Percentiles rank a stretch among this genome's conserved stretches.
phyloP scores from a whole-genome alignment of 2,329 filamentous ascomycete genomes.

The Eutypa lata region DNA sequence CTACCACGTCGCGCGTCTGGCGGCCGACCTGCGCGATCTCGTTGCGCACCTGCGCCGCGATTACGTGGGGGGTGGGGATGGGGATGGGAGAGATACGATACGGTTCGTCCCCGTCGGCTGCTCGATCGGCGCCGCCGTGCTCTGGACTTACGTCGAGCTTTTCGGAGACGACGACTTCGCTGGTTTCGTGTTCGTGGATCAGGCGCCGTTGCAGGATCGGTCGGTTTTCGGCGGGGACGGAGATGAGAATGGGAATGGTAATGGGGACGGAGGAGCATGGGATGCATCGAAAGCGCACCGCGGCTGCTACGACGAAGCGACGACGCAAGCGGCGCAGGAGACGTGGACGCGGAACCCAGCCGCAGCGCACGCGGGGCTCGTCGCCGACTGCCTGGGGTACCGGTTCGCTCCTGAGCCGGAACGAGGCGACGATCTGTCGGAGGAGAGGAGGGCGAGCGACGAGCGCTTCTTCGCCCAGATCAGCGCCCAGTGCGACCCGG shows the following conservation, averaged over 20 bases:
- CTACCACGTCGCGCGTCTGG: constrained; percentile 38
- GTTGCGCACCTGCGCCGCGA: constrained; percentile 22
- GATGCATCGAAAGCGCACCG: constrained; percentile 28
- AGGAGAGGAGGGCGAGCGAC: constrained; percentile 22
- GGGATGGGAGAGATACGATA: not conserved
- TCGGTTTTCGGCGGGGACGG: constrained; percentile 18
- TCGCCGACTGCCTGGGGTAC: constrained; percentile 35
- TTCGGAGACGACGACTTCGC: constrained; percentile 30
- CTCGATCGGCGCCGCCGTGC: constrained; percentile 37
- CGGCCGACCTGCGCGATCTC: constrained; percentile 32
- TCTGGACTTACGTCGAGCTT: constrained; percentile 39
- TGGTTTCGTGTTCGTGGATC: constrained; percentile 37
- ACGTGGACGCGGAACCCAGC: constrained; percentile 44
- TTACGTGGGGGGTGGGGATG: not conserved
- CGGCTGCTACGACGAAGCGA: constrained; percentile 36
- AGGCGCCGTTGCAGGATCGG: constrained; percentile 38
- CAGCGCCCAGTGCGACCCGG: constrained; percentile 31
- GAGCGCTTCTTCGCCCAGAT: constrained; percentile 34
- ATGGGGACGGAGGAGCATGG: constrained; percentile 18
- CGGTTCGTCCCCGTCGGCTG: constrained; percentile 34
- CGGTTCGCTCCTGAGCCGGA: constrained; percentile 20
- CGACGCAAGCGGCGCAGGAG: constrained; percentile 41
- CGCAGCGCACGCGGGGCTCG: constrained; percentile 28
- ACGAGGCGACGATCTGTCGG: constrained; percentile 18
- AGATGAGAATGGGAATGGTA: too few species aligned